phyloP scores from a whole-genome alignment of 2,329 filamentous ascomycete species.

The Sporothrix dimorphospora region DNA sequence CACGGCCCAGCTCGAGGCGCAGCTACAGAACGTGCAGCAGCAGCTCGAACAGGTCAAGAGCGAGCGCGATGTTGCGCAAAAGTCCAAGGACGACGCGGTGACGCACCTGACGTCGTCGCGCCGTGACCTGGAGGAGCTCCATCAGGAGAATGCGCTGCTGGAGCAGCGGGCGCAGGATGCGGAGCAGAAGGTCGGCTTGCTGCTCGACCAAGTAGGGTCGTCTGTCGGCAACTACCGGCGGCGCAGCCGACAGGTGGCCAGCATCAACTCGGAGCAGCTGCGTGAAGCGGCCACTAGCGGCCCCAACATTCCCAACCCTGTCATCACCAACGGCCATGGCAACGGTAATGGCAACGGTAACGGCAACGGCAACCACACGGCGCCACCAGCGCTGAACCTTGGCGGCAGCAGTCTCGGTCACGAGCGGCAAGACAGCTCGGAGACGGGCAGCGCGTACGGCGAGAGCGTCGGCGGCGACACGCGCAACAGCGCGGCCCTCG shows the following conservation, averaged over 20 bases:
- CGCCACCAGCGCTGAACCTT: not conserved
- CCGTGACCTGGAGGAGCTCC: constrained; percentile 77
- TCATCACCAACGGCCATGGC: constrained; percentile 40
- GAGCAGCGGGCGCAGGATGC: constrained; percentile 86
- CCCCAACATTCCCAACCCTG: not conserved
- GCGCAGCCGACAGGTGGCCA: constrained; percentile 63
- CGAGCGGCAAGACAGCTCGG: constrained; percentile 59
- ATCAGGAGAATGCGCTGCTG: constrained; percentile 77
- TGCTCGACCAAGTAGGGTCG: constrained; percentile 91
- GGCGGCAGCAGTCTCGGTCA: constrained; percentile 43
- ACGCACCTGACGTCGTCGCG: constrained; percentile 63
- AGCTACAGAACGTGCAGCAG: constrained; percentile 68
- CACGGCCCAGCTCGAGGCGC: constrained; percentile 68
- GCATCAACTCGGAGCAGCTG: constrained; percentile 54
- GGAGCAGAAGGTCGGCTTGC: constrained; percentile 87
- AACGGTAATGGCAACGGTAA: constrained; percentile 40
- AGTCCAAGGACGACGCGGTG: constrained; percentile 56
- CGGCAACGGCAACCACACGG: constrained; percentile 31
- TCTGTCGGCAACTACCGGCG: constrained; percentile 95
- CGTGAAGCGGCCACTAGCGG: constrained; percentile 40
- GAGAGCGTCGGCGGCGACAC: constrained; percentile 55
- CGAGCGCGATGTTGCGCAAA: constrained; percentile 70
- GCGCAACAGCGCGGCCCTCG: constrained; percentile 71
- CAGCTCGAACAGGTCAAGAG: constrained; percentile 67
- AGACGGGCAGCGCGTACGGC: constrained; percentile 65